A percentile compares a stretch with the other conserved stretches of the same genome.
Conservation (phyloP, 371 early-diverging fungal genomes). For the Funneliformis caledonium region DNA sequence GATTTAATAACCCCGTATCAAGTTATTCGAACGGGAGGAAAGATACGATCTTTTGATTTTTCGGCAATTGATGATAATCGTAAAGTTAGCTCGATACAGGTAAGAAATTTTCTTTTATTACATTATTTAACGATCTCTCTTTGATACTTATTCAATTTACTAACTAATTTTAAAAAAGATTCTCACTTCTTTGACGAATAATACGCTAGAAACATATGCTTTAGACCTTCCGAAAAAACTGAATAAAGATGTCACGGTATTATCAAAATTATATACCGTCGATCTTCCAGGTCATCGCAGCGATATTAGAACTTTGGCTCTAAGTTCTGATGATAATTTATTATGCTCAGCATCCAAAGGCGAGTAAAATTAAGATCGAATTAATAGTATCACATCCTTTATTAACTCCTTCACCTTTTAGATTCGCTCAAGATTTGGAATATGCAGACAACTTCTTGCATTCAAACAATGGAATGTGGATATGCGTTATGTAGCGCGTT, state of each 20-base stretch:
- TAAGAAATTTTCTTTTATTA: conserved; percentile 34
- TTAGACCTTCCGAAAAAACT: conserved; percentile 57
- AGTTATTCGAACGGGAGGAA: conserved; percentile 69
- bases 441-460: conserved; percentile 74
- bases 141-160: background rate
- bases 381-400: background rate
- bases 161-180: conserved; percentile 39
- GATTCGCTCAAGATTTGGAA: conserved; percentile 90
- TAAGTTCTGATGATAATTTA: conserved; percentile 87
- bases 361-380: conserved; percentile 42
- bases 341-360: conserved; percentile 82
- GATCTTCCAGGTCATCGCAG: conserved; percentile 90
- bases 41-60: conserved; percentile 80
- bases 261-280: conserved; percentile 63
- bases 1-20: conserved; percentile 72
- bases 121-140: background rate
- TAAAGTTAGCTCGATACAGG: conserved; percentile 58
- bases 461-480: conserved; percentile 87
- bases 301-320: conserved; percentile 84
- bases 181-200: conserved; percentile 70
- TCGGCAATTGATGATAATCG: conserved; percentile 59
- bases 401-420: conserved; percentile 10
- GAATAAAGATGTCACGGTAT: conserved; percentile 55
- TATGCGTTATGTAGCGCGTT: conserved; percentile 87
- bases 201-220: conserved; percentile 73